A percentile compares a stretch with the other conserved stretches of the same genome.
phyloP scores from a whole-genome alignment of 2,329 filamentous ascomycete species.

The Aspergillus sergii region DNA sequence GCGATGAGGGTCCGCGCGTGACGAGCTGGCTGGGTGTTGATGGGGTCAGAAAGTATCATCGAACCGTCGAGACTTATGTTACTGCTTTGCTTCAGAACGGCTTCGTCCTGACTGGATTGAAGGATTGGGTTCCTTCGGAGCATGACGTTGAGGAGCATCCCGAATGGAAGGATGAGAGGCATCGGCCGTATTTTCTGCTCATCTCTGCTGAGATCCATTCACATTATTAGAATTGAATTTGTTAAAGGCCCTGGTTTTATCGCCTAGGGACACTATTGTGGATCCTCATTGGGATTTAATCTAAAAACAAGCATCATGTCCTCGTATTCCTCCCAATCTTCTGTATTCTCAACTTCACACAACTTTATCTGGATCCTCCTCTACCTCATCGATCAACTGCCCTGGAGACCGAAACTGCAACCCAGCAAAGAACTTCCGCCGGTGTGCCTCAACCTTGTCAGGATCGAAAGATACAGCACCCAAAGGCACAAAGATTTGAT shows the following conservation, averaged over 20 bases:
- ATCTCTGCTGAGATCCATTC: slow-evolving; percentile 23
- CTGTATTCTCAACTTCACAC: not conserved
- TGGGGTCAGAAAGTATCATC: slow-evolving; percentile 50
- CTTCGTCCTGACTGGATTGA: slow-evolving; percentile 43
- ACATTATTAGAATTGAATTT: not conserved
- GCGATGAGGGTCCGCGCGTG: slow-evolving; percentile 45
- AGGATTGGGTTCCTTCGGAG: slow-evolving; percentile 41
- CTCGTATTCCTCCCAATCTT: too few species aligned
- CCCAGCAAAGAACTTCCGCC: not conserved
- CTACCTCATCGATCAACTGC: not conserved
- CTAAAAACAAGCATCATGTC: too few species aligned
- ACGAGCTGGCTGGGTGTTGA: slow-evolving; percentile 48
- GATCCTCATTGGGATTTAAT: too few species aligned
- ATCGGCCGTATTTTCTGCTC: slow-evolving; percentile 42
- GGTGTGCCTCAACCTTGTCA: not conserved
- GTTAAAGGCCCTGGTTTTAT: too few species aligned
- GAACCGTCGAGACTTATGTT: slow-evolving; percentile 48
- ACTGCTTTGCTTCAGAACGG: slow-evolving; percentile 39
- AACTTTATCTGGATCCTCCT: not conserved
- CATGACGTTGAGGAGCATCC: slow-evolving; percentile 34
- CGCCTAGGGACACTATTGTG: too few species aligned
- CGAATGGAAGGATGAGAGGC: slow-evolving; percentile 33
- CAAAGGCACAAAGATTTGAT: not conserved
- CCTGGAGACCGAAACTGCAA: not conserved
- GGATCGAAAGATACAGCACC: not conserved